Evolutionary conservation across 768 basidiomycete species (phyloP), one percentile per base, ranked within the genome.

Genomic region (Cystobasidium onofrii): DNA sequence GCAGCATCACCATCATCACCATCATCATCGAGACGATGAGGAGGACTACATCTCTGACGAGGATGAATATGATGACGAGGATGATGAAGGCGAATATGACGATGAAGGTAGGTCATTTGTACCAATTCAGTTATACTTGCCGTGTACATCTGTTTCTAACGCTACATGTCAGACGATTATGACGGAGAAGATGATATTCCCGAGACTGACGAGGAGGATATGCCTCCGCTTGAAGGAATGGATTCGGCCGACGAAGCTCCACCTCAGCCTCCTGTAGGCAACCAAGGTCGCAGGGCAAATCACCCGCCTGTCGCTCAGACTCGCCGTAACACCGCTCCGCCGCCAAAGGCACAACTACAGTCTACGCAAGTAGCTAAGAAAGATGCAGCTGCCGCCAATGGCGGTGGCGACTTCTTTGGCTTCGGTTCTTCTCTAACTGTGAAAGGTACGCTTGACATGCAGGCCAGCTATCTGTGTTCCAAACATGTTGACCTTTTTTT

Each of bases 371-470:
- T 36, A 13, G 55, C 25, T 41, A 70, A 74, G 66, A 72, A 63
- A 36, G 73, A 67, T 55, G 65, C 55, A 15, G 39, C 71, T 41
- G 36, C 64, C 6, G 46, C 75, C 23, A 75, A 76, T 55, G 57
- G 73, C 3, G 75, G 64, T 13, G 73, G 74, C n/a, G 88, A 89
- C 73, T 89, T 90, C 67, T 83, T 91, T 71, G 88, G 90, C 81
- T 87, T 94, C 76, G 89, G 90, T 71, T 89, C 84, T 80, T 89
- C 86, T 80, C 84, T 96, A 41, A 90, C 93, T 64, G 91, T 92
- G 75, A 83, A 84, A 81, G 83, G 83, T 83, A 74, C 55, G 57
- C 12, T 15, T 12, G 6, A 15, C 39, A 39, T 39, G 39, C 39
- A 39, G n/a, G n/a, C 39, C 6, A 15, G 39, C 39, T 39, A 6